Percentiles rank a stretch among this genome's conserved stretches.
phyloP scores from a whole-genome alignment of 176 grass and related monocot species.

The Oropetium thomaeum region DNA sequence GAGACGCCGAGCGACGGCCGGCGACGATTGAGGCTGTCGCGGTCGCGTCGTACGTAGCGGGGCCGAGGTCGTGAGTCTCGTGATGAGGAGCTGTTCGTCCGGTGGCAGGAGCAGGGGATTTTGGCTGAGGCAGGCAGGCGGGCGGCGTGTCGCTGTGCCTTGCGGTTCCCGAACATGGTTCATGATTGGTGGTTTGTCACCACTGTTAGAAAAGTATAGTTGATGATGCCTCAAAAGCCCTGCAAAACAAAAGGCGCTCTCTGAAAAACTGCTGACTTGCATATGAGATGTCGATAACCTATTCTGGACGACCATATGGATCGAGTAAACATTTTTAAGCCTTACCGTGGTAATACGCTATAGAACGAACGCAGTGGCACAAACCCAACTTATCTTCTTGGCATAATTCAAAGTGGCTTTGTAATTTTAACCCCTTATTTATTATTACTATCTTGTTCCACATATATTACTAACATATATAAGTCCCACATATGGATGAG shows the following conservation, averaged over 20 bases:
- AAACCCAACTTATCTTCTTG: too few species aligned
- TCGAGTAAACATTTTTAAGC: background rate
- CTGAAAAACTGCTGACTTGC: background rate
- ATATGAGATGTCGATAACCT: background rate
- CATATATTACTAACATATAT: too few species aligned
- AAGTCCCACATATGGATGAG: too few species aligned
- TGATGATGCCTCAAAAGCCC: background rate
- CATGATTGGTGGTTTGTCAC: background rate
- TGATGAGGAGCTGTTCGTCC: background rate
- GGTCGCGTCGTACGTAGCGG: conserved; percentile 3
- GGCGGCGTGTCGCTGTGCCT: background rate
- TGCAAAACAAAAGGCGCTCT: too few species aligned
- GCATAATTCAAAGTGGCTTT: too few species aligned
- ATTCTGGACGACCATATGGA: background rate
- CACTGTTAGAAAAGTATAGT: background rate
- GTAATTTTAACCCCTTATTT: too few species aligned
- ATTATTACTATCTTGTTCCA: too few species aligned
- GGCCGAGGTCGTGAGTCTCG: background rate
- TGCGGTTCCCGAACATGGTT: background rate
- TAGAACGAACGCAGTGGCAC: too few species aligned
- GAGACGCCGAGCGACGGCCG: background rate
- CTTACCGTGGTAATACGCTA: background rate
- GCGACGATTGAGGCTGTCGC: background rate
- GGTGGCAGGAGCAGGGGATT: background rate
- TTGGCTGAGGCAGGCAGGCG: conserved; percentile 1